These are phyloP conservation scores for Besnoitia besnoiti DNA, from an alignment of 169 alveolate genomes.

Conservation along the genomic window DNA sequence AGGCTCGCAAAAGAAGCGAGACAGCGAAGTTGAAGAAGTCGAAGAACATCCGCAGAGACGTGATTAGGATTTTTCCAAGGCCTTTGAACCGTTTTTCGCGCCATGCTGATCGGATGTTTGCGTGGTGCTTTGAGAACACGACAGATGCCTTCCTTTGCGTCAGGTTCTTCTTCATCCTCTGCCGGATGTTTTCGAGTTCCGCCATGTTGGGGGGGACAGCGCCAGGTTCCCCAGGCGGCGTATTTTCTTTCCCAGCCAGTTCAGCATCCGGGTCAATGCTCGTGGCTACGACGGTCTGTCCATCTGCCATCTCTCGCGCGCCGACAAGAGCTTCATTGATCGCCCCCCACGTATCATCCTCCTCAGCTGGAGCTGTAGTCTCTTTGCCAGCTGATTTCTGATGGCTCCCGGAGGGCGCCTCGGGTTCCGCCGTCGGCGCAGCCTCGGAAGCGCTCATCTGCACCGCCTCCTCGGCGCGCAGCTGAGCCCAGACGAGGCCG, in stretches of 20 bases:
- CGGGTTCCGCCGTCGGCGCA: not conserved
- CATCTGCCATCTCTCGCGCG: constrained; percentile 1
- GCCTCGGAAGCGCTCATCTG: not conserved
- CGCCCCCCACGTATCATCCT: not conserved
- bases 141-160: not conserved
- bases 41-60: not conserved
- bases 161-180: not conserved
- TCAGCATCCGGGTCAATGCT: not conserved
- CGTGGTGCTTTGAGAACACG: not conserved
- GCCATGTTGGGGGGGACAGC: not conserved
- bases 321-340: not conserved
- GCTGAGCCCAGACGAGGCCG: constrained; percentile 32
- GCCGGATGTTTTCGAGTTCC: constrained; percentile 1
- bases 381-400: not conserved
- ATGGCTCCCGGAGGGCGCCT: not conserved
- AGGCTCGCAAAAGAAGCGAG: not conserved
- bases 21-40: not conserved
- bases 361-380: not conserved
- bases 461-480: constrained; percentile 14
- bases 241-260: not conserved
- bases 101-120: not conserved
- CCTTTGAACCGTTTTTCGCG: not conserved
- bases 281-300: not conserved
- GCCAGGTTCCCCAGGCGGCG: not conserved
- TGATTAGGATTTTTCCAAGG: not conserved